phyloP scores from a whole-genome alignment of 2,329 filamentous ascomycete genomes.

The Neocatenulostroma microsporum region DNA sequence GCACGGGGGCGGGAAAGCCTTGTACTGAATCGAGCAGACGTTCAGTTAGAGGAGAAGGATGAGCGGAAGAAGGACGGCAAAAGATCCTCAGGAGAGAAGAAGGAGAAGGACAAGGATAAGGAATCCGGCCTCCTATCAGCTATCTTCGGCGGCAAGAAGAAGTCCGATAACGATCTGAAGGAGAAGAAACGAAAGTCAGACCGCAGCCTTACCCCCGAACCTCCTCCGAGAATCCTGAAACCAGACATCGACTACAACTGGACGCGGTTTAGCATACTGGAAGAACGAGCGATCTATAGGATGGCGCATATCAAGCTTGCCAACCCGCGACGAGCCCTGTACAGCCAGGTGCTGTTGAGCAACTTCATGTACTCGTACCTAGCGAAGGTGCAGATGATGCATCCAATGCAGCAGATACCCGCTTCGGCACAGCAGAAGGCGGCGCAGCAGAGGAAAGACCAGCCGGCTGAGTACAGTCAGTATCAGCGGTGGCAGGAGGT shows the following conservation, averaged over 20 bases:
- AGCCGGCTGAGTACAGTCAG: constrained; percentile 28
- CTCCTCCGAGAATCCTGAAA: constrained; percentile 61
- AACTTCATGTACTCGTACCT: constrained; percentile 99
- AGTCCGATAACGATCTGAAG: constrained; percentile 58
- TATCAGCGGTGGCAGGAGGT: constrained; percentile 33
- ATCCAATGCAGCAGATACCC: constrained; percentile 89
- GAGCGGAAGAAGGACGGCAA: constrained; percentile 77
- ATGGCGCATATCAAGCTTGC: constrained; percentile 99
- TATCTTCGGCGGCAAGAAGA: constrained; percentile 82
- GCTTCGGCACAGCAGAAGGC: constrained; percentile 48
- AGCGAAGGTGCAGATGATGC: constrained; percentile 97
- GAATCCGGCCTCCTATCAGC: constrained; percentile 73
- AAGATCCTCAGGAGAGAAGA: constrained; percentile 46
- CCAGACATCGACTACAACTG: constrained; percentile 94
- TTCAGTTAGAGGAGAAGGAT: constrained; percentile 68
- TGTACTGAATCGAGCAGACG: constrained; percentile 67
- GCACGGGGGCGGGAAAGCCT: constrained; percentile 67
- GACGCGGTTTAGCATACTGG: constrained; percentile 88
- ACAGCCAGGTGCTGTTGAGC: constrained; percentile 91
- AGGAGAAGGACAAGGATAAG: constrained; percentile 71
- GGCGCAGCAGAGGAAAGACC: too few relatives aligned
- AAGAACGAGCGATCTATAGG: constrained; percentile 93
- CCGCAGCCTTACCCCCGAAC: constrained; percentile 72
- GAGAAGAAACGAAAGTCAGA: constrained; percentile 66
- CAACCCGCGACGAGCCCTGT: constrained; percentile 84